Evolutionary conservation across 129 eudicot species (phyloP), one percentile per base, ranked within the genome.

Genomic region (Arctium lappa): DNA sequence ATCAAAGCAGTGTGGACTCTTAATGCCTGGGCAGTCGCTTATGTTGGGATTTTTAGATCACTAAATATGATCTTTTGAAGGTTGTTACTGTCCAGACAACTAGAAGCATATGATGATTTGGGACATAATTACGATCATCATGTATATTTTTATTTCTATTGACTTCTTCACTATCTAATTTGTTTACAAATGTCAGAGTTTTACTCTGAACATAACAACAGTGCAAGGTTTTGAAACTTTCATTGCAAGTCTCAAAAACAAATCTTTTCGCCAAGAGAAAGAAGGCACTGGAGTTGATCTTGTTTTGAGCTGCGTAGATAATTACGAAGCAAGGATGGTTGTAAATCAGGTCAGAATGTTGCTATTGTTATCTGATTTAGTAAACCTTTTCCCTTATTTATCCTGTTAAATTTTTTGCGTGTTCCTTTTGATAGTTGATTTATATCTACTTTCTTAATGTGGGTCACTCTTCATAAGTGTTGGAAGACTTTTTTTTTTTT

Each of bases 241-340:
- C 79, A 79, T 93, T 90, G 80, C 92, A 70, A 95, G 99, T 89
- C 94, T 95, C 44, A 90, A 79, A 80, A 91, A 90, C 80, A 95
- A 91, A 84, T 82, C 87, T 86, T 87, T 82, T 76, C 72, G 84
- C 69, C 86, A 91, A 60, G 85, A 72, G 81, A 93, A 93, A 90
- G 93, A 93, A 72, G 97, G 92, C 71, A 78, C 88, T 72, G 97
- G 99, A 56, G 98, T 95, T 29, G 97, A 95, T 91, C 97, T 95
- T 86, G 95, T 95, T 72, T 89, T 95, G 75, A 95, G 99, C 84
- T 95, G 99, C 71, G 99, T 95, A 15, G 99, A 95, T 87, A 95
- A 95, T 89, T 95, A 95, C 40, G 99, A 95, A 87, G 99, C 99
- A 76, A 87, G 99, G 85, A 95, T 95, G 99, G 99, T 95, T 36